Conservation (phyloP, 441 rosid species). For the Brassica hybrid region DNA sequence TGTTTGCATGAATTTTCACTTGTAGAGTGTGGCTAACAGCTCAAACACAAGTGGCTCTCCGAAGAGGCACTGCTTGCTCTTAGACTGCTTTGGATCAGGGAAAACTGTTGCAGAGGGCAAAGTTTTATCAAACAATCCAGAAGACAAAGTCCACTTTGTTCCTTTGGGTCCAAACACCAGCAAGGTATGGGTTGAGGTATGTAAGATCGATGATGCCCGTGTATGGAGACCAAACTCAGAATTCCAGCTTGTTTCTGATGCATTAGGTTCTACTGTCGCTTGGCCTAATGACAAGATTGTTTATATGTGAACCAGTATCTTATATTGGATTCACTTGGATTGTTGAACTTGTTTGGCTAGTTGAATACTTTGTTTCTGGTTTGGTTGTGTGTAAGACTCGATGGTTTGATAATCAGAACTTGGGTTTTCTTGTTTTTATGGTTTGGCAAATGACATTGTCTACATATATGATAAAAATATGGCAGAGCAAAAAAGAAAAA, state of each 20-base stretch:
- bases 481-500: background rate
- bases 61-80: background rate
- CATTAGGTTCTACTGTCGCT: background rate
- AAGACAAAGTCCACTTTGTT: background rate
- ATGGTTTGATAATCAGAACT: background rate
- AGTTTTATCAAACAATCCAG: background rate
- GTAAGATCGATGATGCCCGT: background rate
- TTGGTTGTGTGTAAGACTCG: background rate
- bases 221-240: slow-evolving; percentile 6
- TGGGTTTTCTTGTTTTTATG: background rate
- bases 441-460: background rate
- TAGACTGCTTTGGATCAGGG: background rate
- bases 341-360: slow-evolving; percentile 1
- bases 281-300: slow-evolving; percentile 5
- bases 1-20: background rate
- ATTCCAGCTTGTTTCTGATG: background rate
- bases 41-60: background rate
- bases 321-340: slow-evolving; percentile 8
- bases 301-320: background rate
- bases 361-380: background rate
- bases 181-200: background rate
- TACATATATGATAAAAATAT: background rate
- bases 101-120: background rate
- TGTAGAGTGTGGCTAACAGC: background rate
- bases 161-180: background rate